Evolutionary conservation across 495 filamentous ascomycete species (phyloP), one percentile per base, ranked within the genome.

Genomic region (Letharia lupina): DNA sequence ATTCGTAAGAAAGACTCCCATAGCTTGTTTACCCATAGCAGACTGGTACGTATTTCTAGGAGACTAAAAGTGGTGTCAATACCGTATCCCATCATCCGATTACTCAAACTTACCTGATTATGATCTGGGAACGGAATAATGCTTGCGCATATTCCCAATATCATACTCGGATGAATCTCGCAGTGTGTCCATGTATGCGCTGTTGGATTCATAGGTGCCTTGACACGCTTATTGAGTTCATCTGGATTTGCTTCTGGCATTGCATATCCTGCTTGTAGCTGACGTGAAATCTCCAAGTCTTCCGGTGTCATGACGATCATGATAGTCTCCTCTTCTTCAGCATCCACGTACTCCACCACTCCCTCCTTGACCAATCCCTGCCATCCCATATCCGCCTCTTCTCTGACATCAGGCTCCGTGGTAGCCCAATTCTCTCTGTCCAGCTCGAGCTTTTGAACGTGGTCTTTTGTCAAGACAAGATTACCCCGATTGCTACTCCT

Each of bases 71-170:
- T 64, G 23, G 45, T 40, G 9, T 59, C 41, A 68, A 37, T 60
- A 62, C 65, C 35, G 69, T 45, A 16, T 20, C 42, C n/a, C 37
- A 47, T 12, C 20, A 52, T n/a, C 42, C 35, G 40, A 15, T 4
- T 31, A 41, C 23, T 13, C 37, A 63, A 48, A 68, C 75, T 69
- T 80, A 84, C 83, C 76, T 93, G 94, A 74, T 99, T 99, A 79
- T 99, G 94, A 77, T 99, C 95, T 8, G 94, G 94, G 84, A 98
- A 99, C 0, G 94, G 94, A 80, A 99, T 99, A 76, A 99, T 98
- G 81, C 91, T 96, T 64, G 94, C 94, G 73, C 95, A 98, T 65
- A 98, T 92, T 68, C 94, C 95, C 60, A 98, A 78, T 75, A 99
- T 91, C 95, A 98, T 99, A 80, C 91, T 95, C 15, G 94, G 94